These are phyloP conservation scores for Pinus tabuliformis DNA, from an alignment of 75 land plant genomes.

Conservation along the genomic window DNA sequence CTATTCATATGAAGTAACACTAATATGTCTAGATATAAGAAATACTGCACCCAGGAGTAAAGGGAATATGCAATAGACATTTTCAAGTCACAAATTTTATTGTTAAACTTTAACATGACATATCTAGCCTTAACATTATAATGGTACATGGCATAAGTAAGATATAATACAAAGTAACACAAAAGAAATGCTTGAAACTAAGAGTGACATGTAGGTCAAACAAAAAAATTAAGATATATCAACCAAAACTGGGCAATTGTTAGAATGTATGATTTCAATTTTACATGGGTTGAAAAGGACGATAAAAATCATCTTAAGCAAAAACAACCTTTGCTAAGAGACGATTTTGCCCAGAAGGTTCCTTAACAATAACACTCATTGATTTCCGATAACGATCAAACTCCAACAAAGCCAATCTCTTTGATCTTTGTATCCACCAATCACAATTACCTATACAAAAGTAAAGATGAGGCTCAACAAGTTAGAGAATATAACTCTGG, in stretches of 20 bases:
- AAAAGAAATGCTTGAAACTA: neutral
- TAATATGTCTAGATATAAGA: neutral
- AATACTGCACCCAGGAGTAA: neutral
- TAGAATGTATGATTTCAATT: neutral
- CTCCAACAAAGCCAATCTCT: conserved; percentile 71
- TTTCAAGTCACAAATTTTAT: neutral
- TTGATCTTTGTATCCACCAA: conserved; percentile 63
- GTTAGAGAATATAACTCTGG: neutral
- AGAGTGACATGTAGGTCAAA: neutral
- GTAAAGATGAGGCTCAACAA: neutral
- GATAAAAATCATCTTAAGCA: neutral
- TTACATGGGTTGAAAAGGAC: neutral
- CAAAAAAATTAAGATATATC: neutral
- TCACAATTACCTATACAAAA: conserved; percentile 62
- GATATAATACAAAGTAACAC: neutral
- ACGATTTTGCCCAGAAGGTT: conserved; percentile 42
- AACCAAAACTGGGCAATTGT: neutral
- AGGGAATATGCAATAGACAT: neutral
- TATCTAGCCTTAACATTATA: neutral
- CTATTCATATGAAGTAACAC: neutral
- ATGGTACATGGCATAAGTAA: neutral
- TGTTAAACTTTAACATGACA: neutral
- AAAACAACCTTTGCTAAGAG: conserved; percentile 80
- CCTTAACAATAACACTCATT: conserved; percentile 76
- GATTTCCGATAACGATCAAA: conserved; percentile 89